Evolutionary conservation across 768 basidiomycete species (phyloP).

Genomic region (Suillus clintonianus): DNA sequence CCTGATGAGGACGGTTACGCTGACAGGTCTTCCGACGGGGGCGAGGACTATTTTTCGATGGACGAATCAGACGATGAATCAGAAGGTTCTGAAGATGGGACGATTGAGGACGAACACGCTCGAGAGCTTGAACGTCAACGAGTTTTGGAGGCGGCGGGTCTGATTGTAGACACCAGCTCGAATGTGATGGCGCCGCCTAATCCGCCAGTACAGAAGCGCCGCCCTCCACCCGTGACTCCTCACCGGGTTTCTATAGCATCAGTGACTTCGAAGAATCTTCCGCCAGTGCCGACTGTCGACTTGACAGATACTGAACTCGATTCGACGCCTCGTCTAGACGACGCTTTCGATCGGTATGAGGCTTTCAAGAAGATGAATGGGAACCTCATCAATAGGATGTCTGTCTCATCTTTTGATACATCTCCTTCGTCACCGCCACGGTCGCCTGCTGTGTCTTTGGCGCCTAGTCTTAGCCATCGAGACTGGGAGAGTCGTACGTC

Average conservation of each 20-base stretch:
- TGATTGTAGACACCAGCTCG: constrained; percentile 61
- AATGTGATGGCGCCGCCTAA: constrained; percentile 47
- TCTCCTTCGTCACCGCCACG: constrained; percentile 40
- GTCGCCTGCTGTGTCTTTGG: constrained; percentile 34
- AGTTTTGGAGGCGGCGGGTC: constrained; percentile 86
- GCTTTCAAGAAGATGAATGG: constrained; percentile 62
- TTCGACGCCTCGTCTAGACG: constrained; percentile 57
- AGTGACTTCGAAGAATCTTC: constrained; percentile 48
- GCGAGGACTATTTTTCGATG: constrained; percentile 34
- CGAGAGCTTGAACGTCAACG: constrained; percentile 76
- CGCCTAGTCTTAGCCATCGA: constrained; percentile 31
- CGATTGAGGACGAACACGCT: constrained; percentile 48
- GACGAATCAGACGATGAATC: constrained; percentile 17
- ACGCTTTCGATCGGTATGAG: constrained; percentile 90
- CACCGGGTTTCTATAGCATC: constrained; percentile 14
- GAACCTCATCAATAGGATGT: constrained; percentile 52
- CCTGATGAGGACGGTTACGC: neutral
- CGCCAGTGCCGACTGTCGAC: constrained; percentile 45
- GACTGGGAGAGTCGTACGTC: constrained; percentile 43
- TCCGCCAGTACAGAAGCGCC: constrained; percentile 23
- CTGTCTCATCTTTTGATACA: constrained; percentile 60
- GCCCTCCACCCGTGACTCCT: constrained; percentile 26
- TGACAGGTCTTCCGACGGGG: constrained; percentile 33
- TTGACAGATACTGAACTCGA: constrained; percentile 27
- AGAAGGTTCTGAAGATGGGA: constrained; percentile 23